Evolutionary conservation across 331 rosid genomes (phyloP).

Genomic region (Rosa hybrid): DNA sequence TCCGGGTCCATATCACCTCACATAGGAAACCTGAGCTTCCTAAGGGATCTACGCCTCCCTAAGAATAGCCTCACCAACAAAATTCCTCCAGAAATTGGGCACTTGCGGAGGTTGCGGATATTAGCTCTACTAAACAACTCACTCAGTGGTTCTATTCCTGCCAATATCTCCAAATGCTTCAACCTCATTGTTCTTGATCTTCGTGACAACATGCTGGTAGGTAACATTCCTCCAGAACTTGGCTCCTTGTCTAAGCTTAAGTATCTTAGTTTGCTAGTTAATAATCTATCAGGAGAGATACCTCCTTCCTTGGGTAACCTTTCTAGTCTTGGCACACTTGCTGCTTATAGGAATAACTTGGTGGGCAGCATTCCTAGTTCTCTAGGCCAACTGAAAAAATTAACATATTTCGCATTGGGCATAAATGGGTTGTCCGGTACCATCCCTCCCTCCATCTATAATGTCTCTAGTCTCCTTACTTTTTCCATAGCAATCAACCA

Average conservation of each 20-base stretch:
- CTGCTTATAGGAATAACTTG: accelerated
- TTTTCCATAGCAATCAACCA: neutral
- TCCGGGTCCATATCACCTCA: neutral
- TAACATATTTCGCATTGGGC: neutral
- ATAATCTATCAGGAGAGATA: neutral
- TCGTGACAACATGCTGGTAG: neutral
- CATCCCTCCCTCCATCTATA: neutral
- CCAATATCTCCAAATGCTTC: neutral
- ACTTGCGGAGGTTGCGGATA: neutral
- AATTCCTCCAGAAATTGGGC: neutral
- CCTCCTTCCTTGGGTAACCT: neutral
- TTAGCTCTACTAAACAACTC: neutral
- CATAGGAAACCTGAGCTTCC: neutral
- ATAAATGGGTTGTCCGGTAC: neutral
- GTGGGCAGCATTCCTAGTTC: neutral
- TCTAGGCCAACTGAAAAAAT: neutral
- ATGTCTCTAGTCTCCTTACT: neutral
- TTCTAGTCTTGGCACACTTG: neutral
- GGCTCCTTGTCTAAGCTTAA: neutral
- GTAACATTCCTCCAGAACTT: neutral
- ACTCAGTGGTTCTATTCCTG: neutral
- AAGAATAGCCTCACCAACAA: neutral
- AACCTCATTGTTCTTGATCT: neutral
- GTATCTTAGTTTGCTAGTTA: accelerated
- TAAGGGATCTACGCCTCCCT: neutral